phyloP scores from a whole-genome alignment of 352 stramenopile species.

The Halophytophthora batemanensis region DNA sequence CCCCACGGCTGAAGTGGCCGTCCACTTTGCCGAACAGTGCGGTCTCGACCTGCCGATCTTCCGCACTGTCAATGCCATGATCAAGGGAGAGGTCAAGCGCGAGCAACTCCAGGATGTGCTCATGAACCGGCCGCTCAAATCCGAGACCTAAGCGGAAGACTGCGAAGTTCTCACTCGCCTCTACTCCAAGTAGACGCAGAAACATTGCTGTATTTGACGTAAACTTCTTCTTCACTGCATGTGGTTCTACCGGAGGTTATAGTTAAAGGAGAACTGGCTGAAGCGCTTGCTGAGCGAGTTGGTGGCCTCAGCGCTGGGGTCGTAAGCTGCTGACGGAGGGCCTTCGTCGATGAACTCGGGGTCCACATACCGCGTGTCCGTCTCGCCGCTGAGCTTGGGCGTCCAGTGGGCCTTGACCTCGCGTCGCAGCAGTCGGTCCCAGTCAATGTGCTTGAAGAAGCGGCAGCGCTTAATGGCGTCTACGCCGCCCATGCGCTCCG shows the following conservation, averaged over 20 bases:
- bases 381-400: conserved; percentile 80
- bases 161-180: too few species aligned
- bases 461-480: conserved; percentile 65
- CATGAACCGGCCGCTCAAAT: conserved; percentile 82
- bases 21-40: conserved; percentile 89
- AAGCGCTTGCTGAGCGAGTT: conserved; percentile 83
- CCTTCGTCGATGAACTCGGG: conserved; percentile 87
- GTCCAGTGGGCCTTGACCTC: conserved; percentile 81
- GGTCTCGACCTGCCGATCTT: conserved; percentile 92
- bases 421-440: conserved; percentile 62
- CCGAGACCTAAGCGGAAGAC: too few species aligned
- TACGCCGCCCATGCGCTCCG: conserved; percentile 59
- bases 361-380: conserved; percentile 87
- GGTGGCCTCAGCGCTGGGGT: conserved; percentile 54
- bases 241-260: conserved; percentile 50
- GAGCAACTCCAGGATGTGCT: conserved; percentile 71
- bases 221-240: conserved; percentile 12
- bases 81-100: conserved; percentile 76
- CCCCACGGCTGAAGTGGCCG: conserved; percentile 92
- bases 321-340: conserved; percentile 74
- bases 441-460: conserved; percentile 80
- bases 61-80: conserved; percentile 77
- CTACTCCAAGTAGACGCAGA: too few species aligned
- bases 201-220: conserved; percentile 12
- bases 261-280: conserved; percentile 90